Evolutionary conservation across 2,329 filamentous ascomycete genomes (phyloP).

Genomic region (Drechmeria coniospora): DNA sequence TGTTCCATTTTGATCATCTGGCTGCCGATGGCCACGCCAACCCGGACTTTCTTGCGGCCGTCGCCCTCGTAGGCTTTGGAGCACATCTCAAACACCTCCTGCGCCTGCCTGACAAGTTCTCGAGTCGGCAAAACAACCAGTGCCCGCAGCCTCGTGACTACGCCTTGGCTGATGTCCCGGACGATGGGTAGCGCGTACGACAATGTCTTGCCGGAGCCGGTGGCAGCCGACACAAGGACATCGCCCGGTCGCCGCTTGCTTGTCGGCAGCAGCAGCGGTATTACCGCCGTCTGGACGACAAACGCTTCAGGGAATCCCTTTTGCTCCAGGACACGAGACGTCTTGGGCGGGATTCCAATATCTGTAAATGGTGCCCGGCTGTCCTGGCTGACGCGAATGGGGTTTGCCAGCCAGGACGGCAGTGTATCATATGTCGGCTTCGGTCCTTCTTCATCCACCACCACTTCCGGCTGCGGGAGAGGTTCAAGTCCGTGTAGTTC

Average conservation of each 20-base stretch:
- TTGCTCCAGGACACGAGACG: slow-evolving; percentile 46
- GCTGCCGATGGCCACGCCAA: slow-evolving; percentile 73
- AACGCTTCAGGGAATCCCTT: slow-evolving; percentile 33
- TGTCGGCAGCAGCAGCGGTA: slow-evolving; percentile 63
- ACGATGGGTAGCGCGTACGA: slow-evolving; percentile 82
- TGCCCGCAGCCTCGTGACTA: slow-evolving; percentile 54
- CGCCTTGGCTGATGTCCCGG: slow-evolving; percentile 51
- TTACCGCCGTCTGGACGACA: slow-evolving; percentile 32
- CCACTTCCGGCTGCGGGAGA: slow-evolving; percentile 60
- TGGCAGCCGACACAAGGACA: slow-evolving; percentile 79
- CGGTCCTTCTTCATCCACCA: slow-evolving; percentile 37
- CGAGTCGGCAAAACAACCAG: slow-evolving; percentile 82
- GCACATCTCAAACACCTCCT: slow-evolving; percentile 62
- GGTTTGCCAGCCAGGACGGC: slow-evolving; percentile 65
- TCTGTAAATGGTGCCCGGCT: slow-evolving; percentile 44
- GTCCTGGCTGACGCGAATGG: slow-evolving; percentile 50
- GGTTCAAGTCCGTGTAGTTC: slow-evolving; percentile 61
- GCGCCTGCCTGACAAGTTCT: slow-evolving; percentile 77
- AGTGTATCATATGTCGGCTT: slow-evolving; percentile 61
- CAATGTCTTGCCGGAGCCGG: slow-evolving; percentile 89
- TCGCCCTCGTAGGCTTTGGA: slow-evolving; percentile 41
- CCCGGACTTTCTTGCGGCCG: slow-evolving; percentile 50
- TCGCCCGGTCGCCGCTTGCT: slow-evolving; percentile 52
- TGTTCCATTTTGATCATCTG: slow-evolving; percentile 56
- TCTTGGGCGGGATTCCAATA: slow-evolving; percentile 45